Evolutionary conservation across 441 rosid species (phyloP), one percentile per base, ranked within the genome.

Genomic region (Daphne laureola): DNA sequence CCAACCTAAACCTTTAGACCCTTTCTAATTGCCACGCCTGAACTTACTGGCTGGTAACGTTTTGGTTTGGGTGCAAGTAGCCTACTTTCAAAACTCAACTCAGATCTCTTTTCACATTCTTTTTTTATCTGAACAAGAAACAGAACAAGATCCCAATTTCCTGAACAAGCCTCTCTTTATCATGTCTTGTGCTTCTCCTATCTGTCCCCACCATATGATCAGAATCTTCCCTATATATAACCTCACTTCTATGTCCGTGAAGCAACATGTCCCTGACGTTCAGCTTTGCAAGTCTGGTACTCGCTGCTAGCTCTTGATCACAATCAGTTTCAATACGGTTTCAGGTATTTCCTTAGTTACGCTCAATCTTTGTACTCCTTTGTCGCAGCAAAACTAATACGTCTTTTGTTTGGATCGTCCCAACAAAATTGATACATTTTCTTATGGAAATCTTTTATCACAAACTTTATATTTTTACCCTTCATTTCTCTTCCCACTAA

Each of bases 1-100:
- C 69, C 81, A 53, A 73, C 81, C 75, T 46, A 74, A 44, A 35
- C 31, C 14, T 5, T 1, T 31, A 31, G 12, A 14, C 16, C 17
- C 8, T 23, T 54, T 63, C 43, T 36, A 23, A 25, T 45, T 63
- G 62, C 49, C 61, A 57, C 71, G 51, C 60, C 55, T 58, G 15
- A 43, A 5, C 42, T 62, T 50, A 25, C 44, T 66, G 64, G 67
- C 75, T 59, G 75, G 71, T 77, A 55, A 71, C 17, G 68, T 67
- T 64, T 64, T 64, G 79, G 73, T 71, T 57, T 46, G 31, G 18
- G 23, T 48, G 68, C 77, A 46, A 74, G 82, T 67, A 49, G 71
- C 75, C 75, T 64, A 73, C 38, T 31, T 21, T 31, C 38, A 31
- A 31, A 31, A 59, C 64, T 9, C 72, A 8, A 61, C 43, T 46